Conservation (phyloP, 2,329 filamentous ascomycete species). For the Akanthomyces uredinophilus region DNA sequence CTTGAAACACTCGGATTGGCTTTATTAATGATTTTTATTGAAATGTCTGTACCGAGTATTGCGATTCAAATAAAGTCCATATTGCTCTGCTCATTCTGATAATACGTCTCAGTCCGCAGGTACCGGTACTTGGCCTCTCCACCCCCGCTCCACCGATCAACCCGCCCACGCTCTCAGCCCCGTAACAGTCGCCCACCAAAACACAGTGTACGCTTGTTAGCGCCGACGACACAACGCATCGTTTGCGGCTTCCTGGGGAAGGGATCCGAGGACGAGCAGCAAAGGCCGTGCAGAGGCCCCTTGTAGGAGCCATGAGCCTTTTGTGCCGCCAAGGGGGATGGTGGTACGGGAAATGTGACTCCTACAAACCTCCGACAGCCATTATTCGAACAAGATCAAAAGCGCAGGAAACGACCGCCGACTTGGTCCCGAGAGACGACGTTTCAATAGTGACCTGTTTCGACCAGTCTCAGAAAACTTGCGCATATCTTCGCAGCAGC, state of each 20-base stretch:
- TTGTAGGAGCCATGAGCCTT: too few relatives aligned
- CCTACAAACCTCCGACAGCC: not conserved
- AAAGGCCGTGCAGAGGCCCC: not conserved
- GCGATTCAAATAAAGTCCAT: too few relatives aligned
- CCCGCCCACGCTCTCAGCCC: not conserved
- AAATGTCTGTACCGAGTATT: too few relatives aligned
- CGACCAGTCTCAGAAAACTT: constrained; percentile 1
- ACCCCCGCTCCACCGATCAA: not conserved
- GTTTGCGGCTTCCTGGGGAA: constrained; percentile 2
- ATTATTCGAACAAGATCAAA: not conserved
- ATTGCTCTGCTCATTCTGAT: too few relatives aligned
- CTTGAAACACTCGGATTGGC: too few relatives aligned
- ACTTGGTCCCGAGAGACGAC: too few relatives aligned
- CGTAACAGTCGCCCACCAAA: not conserved
- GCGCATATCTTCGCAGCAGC: not conserved
- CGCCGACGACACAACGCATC: not conserved
- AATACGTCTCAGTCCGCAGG: not conserved
- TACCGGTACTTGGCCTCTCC: not conserved
- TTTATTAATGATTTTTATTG: too few relatives aligned
- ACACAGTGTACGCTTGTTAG: not conserved
- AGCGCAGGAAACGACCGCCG: too few relatives aligned
- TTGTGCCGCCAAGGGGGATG: not conserved
- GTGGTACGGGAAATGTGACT: not conserved
- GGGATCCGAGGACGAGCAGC: not conserved
- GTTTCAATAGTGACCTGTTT: not conserved